Conservation (phyloP, 768 basidiomycete genomes). For the Gymnopilus dilepis region DNA sequence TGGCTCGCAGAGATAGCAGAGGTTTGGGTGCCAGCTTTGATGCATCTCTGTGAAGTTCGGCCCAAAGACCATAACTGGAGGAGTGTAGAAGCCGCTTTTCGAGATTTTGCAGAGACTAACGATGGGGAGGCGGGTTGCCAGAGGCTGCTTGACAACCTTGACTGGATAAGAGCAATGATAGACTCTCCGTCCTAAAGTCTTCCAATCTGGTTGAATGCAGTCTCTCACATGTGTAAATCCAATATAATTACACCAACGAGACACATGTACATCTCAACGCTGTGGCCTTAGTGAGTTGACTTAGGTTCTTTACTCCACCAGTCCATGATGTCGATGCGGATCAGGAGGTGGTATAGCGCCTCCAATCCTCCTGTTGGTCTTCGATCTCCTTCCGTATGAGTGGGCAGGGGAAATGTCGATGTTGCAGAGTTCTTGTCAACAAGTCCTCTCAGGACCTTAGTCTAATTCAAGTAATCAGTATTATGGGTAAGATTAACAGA, state of each 20-base stretch:
- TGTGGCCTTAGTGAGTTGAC: neutral
- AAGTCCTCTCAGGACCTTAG: conserved; percentile 56
- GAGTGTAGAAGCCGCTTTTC: conserved; percentile 35
- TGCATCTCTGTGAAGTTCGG: conserved; percentile 37
- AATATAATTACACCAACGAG: too few species aligned
- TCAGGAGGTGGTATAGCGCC: conserved; percentile 58
- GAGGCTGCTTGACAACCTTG: conserved; percentile 16
- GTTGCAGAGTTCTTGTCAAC: conserved; percentile 54
- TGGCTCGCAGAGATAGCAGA: conserved; percentile 44
- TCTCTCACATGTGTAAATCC: too few species aligned
- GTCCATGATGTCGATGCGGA: conserved; percentile 56
- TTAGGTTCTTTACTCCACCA: conserved; percentile 54
- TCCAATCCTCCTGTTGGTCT: conserved; percentile 56
- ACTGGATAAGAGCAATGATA: conserved; percentile 16
- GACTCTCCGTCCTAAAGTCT: neutral
- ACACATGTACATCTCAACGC: neutral
- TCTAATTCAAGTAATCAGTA: conserved; percentile 41
- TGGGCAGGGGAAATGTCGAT: conserved; percentile 27
- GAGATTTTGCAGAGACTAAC: conserved; percentile 29
- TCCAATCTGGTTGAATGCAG: too few species aligned
- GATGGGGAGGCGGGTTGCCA: conserved; percentile 25
- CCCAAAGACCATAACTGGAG: conserved; percentile 39
- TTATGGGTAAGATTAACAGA: neutral
- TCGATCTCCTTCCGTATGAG: conserved; percentile 34
- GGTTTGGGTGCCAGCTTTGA: conserved; percentile 42